Conservation (phyloP, 768 basidiomycete species). For the Lentinula edodes region DNA sequence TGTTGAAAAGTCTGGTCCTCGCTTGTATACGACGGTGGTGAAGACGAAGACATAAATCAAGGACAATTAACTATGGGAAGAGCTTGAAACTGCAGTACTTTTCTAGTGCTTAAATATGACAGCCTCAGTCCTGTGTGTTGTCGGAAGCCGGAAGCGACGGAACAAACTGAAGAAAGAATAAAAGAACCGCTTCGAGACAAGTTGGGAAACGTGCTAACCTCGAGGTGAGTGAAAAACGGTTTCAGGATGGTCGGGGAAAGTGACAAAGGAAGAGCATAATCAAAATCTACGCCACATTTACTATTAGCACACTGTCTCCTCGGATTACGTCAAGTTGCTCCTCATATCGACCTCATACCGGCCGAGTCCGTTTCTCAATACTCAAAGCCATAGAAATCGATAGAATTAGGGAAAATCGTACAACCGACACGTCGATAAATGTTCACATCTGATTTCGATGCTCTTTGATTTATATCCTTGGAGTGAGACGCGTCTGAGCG, state of each 20-base stretch:
- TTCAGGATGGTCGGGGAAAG: neutral
- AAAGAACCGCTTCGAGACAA: neutral
- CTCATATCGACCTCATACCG: neutral
- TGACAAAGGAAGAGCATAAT: neutral
- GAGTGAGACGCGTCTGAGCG: neutral
- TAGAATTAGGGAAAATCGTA: neutral
- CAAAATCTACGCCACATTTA: conserved; percentile 3
- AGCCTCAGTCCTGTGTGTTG: neutral
- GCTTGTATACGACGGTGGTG: conserved; percentile 3
- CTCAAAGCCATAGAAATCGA: neutral
- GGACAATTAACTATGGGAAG: neutral
- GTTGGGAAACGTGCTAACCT: neutral
- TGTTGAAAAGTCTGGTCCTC: neutral
- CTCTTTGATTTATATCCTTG: neutral
- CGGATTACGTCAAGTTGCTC: conserved; percentile 4
- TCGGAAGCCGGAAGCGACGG: conserved; percentile 1
- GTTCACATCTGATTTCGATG: too few species aligned
- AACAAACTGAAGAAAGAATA: neutral
- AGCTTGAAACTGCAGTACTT: neutral
- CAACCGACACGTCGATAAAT: too few species aligned
- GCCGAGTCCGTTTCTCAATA: neutral
- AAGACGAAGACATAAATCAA: conserved; percentile 4
- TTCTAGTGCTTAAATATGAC: conserved; percentile 2
- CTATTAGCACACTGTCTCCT: neutral
- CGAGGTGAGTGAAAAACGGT: conserved; percentile 5